Evolutionary conservation across 306 rosid species (phyloP).

Genomic region (Ziziphus jujuba): DNA sequence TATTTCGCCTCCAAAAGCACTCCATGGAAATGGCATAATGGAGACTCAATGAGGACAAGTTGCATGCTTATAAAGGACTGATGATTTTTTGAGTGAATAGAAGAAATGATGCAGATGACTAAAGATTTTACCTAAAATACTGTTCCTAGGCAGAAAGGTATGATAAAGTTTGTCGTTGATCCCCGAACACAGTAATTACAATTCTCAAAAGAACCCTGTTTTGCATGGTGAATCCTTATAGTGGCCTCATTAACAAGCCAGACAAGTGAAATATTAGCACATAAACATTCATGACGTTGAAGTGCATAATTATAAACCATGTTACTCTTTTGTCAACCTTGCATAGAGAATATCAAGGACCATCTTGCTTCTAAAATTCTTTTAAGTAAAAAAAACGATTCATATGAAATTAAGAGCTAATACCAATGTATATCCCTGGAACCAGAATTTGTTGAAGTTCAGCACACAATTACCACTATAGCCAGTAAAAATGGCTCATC

Average conservation of each 20-base stretch:
- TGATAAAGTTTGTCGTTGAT: not conserved
- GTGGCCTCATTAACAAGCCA: constrained; percentile 18
- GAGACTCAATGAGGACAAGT: not conserved
- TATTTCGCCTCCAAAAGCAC: constrained; percentile 10
- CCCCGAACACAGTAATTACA: not conserved
- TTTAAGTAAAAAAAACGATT: constrained; percentile 35
- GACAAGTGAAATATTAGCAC: constrained; percentile 4
- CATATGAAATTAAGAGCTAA: constrained; percentile 93
- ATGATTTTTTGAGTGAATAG: not conserved
- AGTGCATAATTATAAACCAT: not conserved
- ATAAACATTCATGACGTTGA: not conserved
- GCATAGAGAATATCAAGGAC: constrained; percentile 17
- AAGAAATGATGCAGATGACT: not conserved
- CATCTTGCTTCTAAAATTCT: constrained; percentile 20
- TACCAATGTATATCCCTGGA: constrained; percentile 98
- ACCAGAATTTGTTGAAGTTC: constrained; percentile 99
- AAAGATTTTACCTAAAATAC: not conserved
- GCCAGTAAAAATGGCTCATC: constrained; percentile 98
- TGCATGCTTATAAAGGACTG: not conserved
- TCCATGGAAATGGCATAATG: not conserved
- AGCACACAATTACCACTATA: constrained; percentile 99
- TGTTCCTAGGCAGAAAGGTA: no score
- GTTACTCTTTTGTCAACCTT: constrained; percentile 18
- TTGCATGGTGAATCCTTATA: not conserved
- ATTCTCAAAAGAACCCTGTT: not conserved